These are phyloP conservation scores for Spathaspora passalidarum DNA, from an alignment of 805 yeast species.

Conservation along the genomic window DNA sequence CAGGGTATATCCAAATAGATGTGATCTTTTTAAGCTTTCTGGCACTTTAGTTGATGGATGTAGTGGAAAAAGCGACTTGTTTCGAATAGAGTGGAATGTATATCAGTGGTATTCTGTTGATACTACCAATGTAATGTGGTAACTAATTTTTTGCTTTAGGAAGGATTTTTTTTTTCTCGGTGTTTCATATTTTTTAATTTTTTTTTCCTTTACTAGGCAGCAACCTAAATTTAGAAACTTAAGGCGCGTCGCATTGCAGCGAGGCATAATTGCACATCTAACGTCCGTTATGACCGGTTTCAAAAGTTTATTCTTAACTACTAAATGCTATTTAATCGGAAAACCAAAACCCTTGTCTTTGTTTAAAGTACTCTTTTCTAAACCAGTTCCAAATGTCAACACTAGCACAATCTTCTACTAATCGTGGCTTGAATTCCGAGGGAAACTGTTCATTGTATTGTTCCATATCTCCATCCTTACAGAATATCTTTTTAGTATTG, in stretches of 20 bases:
- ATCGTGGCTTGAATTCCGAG: conserved; percentile 19
- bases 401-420: conserved; percentile 25
- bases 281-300: neutral
- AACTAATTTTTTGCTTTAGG: too few relatives aligned
- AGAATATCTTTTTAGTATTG: conserved; percentile 23
- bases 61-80: too few relatives aligned
- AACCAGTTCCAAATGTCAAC: conserved; percentile 30
- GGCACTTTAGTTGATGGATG: too few relatives aligned
- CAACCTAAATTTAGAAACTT: neutral
- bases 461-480: conserved; percentile 17
- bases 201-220: neutral
- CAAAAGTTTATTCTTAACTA: neutral
- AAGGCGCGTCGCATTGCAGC: neutral
- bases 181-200: neutral
- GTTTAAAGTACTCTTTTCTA: conserved; percentile 17
- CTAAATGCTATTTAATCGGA: neutral
- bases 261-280: too few relatives aligned
- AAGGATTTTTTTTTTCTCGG: neutral
- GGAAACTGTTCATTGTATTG: conserved; percentile 16
- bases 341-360: conserved; percentile 11
- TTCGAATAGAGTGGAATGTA: too few relatives aligned
- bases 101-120: too few relatives aligned
- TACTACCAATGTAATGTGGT: too few relatives aligned
- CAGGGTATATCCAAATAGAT: neutral
- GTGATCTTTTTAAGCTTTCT: too few relatives aligned